Conservation (phyloP, 331 rosid species). For the Acacia pycnantha region DNA sequence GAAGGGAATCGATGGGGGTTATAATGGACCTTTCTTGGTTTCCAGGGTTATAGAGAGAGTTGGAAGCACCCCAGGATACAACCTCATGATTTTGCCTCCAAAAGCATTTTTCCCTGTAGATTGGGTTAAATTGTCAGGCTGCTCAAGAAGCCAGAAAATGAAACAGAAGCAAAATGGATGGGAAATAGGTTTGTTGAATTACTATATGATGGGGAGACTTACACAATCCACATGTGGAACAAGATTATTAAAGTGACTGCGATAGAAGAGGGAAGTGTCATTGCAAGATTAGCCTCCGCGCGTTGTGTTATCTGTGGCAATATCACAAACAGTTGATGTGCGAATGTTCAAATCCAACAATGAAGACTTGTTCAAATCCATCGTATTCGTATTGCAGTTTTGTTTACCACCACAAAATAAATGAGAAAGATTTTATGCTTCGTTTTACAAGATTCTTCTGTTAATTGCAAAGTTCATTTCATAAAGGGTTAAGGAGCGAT, state of each 20-base stretch:
- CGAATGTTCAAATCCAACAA: neutral
- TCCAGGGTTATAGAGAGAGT: slow-evolving; percentile 52
- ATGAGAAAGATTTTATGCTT: neutral
- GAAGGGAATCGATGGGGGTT: slow-evolving; percentile 69
- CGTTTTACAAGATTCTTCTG: neutral
- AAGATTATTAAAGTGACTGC: slow-evolving; percentile 40
- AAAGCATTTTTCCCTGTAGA: slow-evolving; percentile 60
- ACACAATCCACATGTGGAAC: slow-evolving; percentile 62
- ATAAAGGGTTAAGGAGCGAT: too few relatives aligned
- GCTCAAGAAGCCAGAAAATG: slow-evolving; percentile 40
- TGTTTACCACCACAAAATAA: neutral
- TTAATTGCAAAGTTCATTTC: neutral
- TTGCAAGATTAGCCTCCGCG: slow-evolving; percentile 41
- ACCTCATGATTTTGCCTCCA: slow-evolving; percentile 45
- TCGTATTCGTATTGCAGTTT: neutral
- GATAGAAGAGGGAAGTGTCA: slow-evolving; percentile 54
- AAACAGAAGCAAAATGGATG: slow-evolving; percentile 38
- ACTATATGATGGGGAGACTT: slow-evolving; percentile 28
- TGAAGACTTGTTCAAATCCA: too few relatives aligned
- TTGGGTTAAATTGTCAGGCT: slow-evolving; percentile 47
- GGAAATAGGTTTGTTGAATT: slow-evolving; percentile 22
- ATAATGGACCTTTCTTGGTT: slow-evolving; percentile 69
- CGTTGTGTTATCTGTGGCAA: slow-evolving; percentile 43
- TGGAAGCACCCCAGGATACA: slow-evolving; percentile 33
- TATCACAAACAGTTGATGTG: neutral